Percentiles rank a stretch among this genome's conserved stretches.
Conservation (phyloP, 1,284 basidiomycete species). For the Ceratobasidium sp. region DNA sequence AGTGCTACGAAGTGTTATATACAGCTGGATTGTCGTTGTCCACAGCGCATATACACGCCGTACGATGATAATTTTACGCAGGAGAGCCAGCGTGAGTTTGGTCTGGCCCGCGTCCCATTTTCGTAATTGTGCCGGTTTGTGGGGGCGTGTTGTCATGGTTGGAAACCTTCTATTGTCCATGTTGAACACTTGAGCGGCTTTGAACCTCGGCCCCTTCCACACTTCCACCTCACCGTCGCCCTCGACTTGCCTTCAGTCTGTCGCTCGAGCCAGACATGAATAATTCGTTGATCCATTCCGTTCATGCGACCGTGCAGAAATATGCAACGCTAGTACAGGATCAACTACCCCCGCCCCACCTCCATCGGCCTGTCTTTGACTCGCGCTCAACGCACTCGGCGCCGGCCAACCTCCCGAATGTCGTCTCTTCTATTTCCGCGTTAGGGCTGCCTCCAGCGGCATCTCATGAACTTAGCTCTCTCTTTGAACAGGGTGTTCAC, state of each 20-base stretch:
- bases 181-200: constrained; percentile 13
- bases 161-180: constrained; percentile 4
- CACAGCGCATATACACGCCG: too few relatives aligned
- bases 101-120: not conserved
- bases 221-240: not conserved
- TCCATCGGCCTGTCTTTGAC: not conserved
- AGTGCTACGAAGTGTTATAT: not conserved
- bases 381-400: not conserved
- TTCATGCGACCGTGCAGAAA: not conserved
- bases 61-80: not conserved
- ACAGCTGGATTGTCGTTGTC: too few relatives aligned
- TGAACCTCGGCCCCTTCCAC: not conserved
- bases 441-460: not conserved
- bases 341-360: not conserved
- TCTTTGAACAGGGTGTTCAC: not conserved
- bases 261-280: constrained; percentile 25
- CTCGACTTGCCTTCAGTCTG: constrained; percentile 4
- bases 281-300: constrained; percentile 15
- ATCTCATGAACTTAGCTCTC: not conserved
- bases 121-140: constrained; percentile 19
- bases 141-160: constrained; percentile 28
- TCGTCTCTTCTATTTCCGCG: not conserved
- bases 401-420: not conserved
- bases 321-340: not conserved
- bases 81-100: not conserved